Conservation (phyloP, 1,139 yeast species). For the Eremothecium sinecaudum region DNA sequence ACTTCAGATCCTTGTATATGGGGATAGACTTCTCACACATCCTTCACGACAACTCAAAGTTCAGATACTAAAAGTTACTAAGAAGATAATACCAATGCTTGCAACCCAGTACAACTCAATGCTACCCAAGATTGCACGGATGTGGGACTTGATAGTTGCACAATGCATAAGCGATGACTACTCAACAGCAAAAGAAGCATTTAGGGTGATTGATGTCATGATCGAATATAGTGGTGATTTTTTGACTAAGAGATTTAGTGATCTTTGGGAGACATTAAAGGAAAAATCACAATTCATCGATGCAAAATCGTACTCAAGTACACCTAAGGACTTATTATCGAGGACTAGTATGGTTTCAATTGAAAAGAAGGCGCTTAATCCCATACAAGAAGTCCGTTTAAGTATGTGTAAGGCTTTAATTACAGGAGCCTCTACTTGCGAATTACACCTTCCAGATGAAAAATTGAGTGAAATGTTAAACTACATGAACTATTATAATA, state of each 20-base stretch:
- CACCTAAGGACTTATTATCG: not conserved
- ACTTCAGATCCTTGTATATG: constrained; percentile 56
- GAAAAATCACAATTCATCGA: not conserved
- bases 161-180: constrained; percentile 35
- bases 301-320: not conserved
- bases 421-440: constrained; percentile 1
- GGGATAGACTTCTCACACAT: constrained; percentile 63
- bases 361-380: not conserved
- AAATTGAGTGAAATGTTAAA: not conserved
- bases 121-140: constrained; percentile 56
- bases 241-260: constrained; percentile 39
- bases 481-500: not conserved
- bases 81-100: constrained; percentile 48
- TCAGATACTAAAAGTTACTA: constrained; percentile 47
- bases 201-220: constrained; percentile 33
- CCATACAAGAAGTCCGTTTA: not conserved
- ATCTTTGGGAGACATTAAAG: constrained; percentile 35
- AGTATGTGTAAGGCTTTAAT: not conserved
- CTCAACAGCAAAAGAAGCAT: constrained; percentile 32
- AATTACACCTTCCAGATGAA: constrained; percentile 1
- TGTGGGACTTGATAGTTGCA: constrained; percentile 54
- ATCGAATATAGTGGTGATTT: constrained; percentile 43
- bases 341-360: not conserved
- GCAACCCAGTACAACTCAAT: constrained; percentile 50
- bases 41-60: constrained; percentile 48